phyloP scores from a whole-genome alignment of 2,329 filamentous ascomycete genomes.

The Thelonectria olida region DNA sequence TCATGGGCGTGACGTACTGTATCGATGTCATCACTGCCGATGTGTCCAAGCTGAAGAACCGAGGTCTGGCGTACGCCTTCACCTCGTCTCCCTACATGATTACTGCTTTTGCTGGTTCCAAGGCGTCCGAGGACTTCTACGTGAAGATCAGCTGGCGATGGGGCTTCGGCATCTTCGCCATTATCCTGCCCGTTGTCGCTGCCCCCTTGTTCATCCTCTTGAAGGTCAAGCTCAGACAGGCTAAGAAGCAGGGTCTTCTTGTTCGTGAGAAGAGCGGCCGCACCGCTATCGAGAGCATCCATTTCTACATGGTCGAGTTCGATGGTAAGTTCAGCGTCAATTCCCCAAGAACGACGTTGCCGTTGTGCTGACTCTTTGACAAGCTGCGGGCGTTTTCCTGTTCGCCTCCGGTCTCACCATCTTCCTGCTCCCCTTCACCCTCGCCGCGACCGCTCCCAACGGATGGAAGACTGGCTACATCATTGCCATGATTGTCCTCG shows the following conservation, averaged over 20 bases:
- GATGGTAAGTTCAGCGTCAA: slow-evolving; percentile 1
- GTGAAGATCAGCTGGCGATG: slow-evolving; percentile 19
- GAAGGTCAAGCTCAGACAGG: slow-evolving; percentile 63
- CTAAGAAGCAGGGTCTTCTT: slow-evolving; percentile 57
- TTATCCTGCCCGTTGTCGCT: slow-evolving; percentile 67
- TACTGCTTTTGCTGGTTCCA: slow-evolving; percentile 46
- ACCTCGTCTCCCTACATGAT: slow-evolving; percentile 55
- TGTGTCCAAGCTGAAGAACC: slow-evolving; percentile 53
- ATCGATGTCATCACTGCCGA: slow-evolving; percentile 73
- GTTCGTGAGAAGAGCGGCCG: slow-evolving; percentile 50
- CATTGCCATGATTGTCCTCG: slow-evolving; percentile 64
- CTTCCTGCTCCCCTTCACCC: slow-evolving; percentile 67
- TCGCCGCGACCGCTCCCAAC: slow-evolving; percentile 48
- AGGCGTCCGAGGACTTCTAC: slow-evolving; percentile 20
- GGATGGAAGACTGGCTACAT: slow-evolving; percentile 60
- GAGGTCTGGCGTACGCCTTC: slow-evolving; percentile 48
- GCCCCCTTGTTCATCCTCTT: slow-evolving; percentile 65
- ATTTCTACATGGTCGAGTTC: slow-evolving; percentile 11
- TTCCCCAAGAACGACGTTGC: slow-evolving; percentile 29
- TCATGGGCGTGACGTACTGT: slow-evolving; percentile 66
- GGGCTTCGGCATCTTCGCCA: slow-evolving; percentile 67
- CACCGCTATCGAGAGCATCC: slow-evolving; percentile 53
- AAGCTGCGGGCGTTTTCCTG: slow-evolving; percentile 57
- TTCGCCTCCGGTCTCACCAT: slow-evolving; percentile 59
- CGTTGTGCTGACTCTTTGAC: slow-evolving; percentile 51